Evolutionary conservation across 495 filamentous ascomycete genomes (phyloP), one percentile per base, ranked within the genome.

Genomic region (Physcia stellaris): DNA sequence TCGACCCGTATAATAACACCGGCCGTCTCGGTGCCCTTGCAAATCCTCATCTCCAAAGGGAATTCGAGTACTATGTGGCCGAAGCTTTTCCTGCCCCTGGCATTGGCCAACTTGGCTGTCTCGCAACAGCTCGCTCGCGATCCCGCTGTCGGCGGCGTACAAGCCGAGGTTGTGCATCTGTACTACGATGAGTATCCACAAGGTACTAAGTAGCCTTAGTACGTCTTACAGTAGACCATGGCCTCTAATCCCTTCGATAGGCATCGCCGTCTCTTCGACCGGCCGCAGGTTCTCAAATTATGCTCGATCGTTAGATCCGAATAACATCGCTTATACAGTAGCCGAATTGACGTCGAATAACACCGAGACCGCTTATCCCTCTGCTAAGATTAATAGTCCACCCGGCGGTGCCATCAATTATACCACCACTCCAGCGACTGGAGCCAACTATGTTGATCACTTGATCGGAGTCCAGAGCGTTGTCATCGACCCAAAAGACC

Each of bases 281-380:
- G 65, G 62, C 17, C 55, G 60, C 35, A 60, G 53, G 42, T 64
- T 69, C 48, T 61, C 60, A 31, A 64, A 60, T 36, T 69, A 66
- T 35, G 61, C 64, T n/a, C 54, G 55, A 5, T 58, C 49, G 13
- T 49, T 67, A 12, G 57, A 66, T 45, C 39, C 47, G 1, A 59
- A 54, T 36, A 60, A 67, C 42, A 53, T 46, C 11, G 51, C 52
- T 24, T 66, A 61, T 33, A 60, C 55, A n/a, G 58, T 66, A n/a
- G 63, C 56, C 11, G 64, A 69, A 46, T 50, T 67, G 15, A 55
- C 48, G 4, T 49, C 45, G 11, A 52, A 60, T 30, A 55, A 38
- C 22, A 57, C 51, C 10, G 64, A 67, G 44, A 42, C 37, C 7
- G 50, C 64, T 1, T 69, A 60, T 42, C 64, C 62, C 12, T 56